Base-by-base conservation (phyloP, 495 filamentous ascomycete species). In the Diplogelasinospora grovesii region DNA sequence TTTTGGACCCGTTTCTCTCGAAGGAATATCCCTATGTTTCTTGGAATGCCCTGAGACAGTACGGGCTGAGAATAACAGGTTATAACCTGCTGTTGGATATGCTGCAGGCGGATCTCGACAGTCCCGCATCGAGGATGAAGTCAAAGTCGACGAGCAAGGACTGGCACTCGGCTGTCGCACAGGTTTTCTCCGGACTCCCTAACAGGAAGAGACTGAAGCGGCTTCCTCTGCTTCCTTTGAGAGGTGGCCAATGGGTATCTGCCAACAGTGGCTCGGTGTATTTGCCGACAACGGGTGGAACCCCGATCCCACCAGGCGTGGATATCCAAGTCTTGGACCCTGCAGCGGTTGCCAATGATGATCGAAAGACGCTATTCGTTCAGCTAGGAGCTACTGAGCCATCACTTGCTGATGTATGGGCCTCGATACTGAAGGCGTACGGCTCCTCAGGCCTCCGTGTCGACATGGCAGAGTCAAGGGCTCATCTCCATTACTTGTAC, bases 401-500 rank as follows among this genome's bases (percentile, higher is more conserved):
- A 11, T 13, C 37, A 1, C 40, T 36, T 1, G 5, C 16, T 0
- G 8, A 46, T n/a, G 22, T 55, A 2, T 40, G 43, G 11, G 22
- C 18, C 3, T 19, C 33, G 7, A 43, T 49, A 3, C 22, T 50
- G 3, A 20, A n/a, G 14, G 13, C 1, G 37, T 49, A 53, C 28
- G 7, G 15, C 4, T 29, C 30, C 1, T 10, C 4, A 11, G 5
- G 13, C 10, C 1, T 3, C 27, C 20, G 14, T 11, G 37, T 59
- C 8, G 18, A 21, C 24, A 18, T 51, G 8, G 8, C 45, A 31
- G 16, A 24, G 13, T 63, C 59, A 4, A 38, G 44, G 4, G 23
- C 38, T 23, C 52, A 58, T 35, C 45, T 67, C 27, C 40, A 30
- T 13, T 65, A 54, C 34, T 51, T 67, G 4, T 67, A 61, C 30